phyloP scores from a whole-genome alignment of 108 stramenopile genomes.

The Pseudonitzschia multiseries region DNA sequence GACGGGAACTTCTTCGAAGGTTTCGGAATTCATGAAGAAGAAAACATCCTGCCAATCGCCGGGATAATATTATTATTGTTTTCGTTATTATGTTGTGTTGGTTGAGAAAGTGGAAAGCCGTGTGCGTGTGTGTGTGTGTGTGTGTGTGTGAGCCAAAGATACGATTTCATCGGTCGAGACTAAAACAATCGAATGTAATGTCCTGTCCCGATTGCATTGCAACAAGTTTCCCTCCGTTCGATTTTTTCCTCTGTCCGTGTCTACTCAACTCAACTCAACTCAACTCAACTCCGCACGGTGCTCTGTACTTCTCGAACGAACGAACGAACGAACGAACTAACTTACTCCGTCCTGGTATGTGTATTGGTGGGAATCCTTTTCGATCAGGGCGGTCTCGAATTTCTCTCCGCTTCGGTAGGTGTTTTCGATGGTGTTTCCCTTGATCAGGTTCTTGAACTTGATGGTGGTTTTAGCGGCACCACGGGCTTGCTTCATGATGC shows the following conservation, averaged over 20 bases:
- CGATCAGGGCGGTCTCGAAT: constrained; percentile 87
- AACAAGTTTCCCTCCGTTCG: too few relatives aligned
- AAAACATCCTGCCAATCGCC: constrained; percentile 46
- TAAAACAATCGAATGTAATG: too few relatives aligned
- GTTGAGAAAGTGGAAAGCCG: too few relatives aligned
- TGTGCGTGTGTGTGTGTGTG: too few relatives aligned
- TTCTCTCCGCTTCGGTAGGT: constrained; percentile 93
- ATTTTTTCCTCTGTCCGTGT: too few relatives aligned
- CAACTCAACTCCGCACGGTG: too few relatives aligned
- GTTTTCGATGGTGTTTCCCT: constrained; percentile 91
- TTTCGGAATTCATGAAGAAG: constrained; percentile 91
- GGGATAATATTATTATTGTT: not conserved
- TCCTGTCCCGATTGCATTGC: too few relatives aligned
- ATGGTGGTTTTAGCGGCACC: constrained; percentile 89
- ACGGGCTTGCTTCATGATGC: constrained; percentile 93
- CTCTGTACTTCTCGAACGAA: too few relatives aligned
- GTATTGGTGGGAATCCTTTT: constrained; percentile 76
- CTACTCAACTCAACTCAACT: too few relatives aligned
- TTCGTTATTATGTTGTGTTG: too few relatives aligned
- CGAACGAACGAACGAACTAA: constrained; percentile 5
- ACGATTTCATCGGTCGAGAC: too few relatives aligned
- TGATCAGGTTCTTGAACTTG: constrained; percentile 93
- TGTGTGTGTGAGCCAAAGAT: too few relatives aligned
- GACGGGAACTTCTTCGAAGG: constrained; percentile 88
- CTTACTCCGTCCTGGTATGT: constrained; percentile 86